Conservation (phyloP, 768 basidiomycete species). For the Heimioporus sp. region DNA sequence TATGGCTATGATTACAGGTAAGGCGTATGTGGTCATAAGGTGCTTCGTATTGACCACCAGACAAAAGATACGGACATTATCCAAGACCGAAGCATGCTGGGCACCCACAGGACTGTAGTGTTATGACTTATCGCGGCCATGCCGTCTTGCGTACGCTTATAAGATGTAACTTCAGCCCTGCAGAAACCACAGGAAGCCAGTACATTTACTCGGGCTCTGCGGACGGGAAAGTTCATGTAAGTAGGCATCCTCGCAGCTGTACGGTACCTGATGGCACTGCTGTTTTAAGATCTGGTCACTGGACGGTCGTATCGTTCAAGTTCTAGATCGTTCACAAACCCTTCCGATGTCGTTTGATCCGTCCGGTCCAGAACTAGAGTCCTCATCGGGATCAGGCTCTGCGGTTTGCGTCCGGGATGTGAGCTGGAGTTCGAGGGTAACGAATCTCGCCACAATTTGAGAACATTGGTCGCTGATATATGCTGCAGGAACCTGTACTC, state of each 20-base stretch:
- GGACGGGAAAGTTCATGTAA: slow-evolving; percentile 81
- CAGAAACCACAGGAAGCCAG: slow-evolving; percentile 85
- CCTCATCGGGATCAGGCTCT: slow-evolving; percentile 25
- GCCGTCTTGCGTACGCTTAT: slow-evolving; percentile 88
- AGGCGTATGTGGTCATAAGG: slow-evolving; percentile 14
- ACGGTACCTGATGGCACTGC: not conserved
- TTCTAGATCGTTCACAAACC: slow-evolving; percentile 76
- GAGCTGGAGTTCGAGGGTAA: slow-evolving; percentile 87
- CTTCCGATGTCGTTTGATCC: slow-evolving; percentile 72
- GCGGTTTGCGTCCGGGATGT: slow-evolving; percentile 84
- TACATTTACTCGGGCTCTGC: slow-evolving; percentile 95
- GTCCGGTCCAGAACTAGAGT: slow-evolving; percentile 53
- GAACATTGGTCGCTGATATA: slow-evolving; percentile 1
- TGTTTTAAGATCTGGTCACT: slow-evolving; percentile 83
- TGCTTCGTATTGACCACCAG: slow-evolving; percentile 8
- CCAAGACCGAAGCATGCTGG: slow-evolving; percentile 57
- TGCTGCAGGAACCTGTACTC: slow-evolving; percentile 72
- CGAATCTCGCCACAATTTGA: not conserved
- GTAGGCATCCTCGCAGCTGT: slow-evolving; percentile 21
- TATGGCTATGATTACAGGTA: slow-evolving; percentile 80
- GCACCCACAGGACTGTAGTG: slow-evolving; percentile 88
- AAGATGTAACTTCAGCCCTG: slow-evolving; percentile 93
- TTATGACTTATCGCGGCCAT: slow-evolving; percentile 96
- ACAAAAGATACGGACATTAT: slow-evolving; percentile 58
- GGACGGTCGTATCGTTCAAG: slow-evolving; percentile 82